Percentiles rank a stretch among this genome's conserved stretches.
phyloP scores from a whole-genome alignment of 2,329 filamentous ascomycete species.

The Whalleya microplaca region DNA sequence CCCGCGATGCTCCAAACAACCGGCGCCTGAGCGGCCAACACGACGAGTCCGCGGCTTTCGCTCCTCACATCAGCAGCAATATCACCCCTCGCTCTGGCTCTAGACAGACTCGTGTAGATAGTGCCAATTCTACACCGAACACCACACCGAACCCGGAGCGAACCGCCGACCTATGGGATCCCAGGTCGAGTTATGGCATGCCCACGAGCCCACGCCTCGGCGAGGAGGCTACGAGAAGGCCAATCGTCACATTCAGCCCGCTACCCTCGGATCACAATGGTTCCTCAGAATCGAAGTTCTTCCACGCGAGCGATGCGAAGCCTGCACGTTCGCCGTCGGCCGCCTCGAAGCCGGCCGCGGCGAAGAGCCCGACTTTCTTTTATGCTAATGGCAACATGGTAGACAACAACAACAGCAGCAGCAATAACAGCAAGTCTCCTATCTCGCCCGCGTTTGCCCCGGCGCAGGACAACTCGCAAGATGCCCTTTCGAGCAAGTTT shows the following conservation, averaged over 20 bases:
- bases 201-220: conserved; percentile 38
- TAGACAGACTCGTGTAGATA: conserved; percentile 73
- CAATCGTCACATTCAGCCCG: conserved; percentile 46
- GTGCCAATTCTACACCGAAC: conserved; percentile 67
- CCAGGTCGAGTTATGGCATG: conserved; percentile 38
- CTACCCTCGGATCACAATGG: conserved; percentile 39
- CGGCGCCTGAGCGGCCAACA: conserved; percentile 25
- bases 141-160: conserved; percentile 58
- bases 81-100: conserved; percentile 79
- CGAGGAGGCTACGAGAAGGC: conserved; percentile 34
- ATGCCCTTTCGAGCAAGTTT: conserved; percentile 64
- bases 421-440: no score
- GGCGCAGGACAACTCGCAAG: conserved; percentile 38
- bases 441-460: conserved; percentile 41
- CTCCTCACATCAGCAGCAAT: conserved; percentile 65
- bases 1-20: conserved; percentile 35
- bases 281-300: conserved; percentile 72
- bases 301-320: conserved; percentile 83
- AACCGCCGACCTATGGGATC: conserved; percentile 47
- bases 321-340: conserved; percentile 41
- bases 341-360: conserved; percentile 32
- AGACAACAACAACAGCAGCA: no score
- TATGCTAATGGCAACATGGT: conserved; percentile 57
- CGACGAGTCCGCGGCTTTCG: conserved; percentile 60
- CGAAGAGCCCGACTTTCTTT: conserved; percentile 56